Base-by-base conservation (phyloP, 306 rosid species). In the Quillaja saponaria region DNA sequence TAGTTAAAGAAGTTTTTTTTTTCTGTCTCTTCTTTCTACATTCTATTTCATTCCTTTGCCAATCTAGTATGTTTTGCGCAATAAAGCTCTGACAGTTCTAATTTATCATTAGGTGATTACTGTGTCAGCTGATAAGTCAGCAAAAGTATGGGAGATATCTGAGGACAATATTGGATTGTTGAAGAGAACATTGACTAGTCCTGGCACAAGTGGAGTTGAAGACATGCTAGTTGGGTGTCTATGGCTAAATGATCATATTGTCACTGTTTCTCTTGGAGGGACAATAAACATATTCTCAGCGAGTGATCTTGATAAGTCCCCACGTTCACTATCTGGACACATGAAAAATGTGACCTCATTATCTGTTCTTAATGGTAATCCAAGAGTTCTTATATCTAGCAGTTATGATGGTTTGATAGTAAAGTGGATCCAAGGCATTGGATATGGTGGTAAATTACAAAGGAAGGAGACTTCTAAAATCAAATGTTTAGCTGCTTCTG, bases 141-240 rank as follows among this genome's bases (percentile, higher is more conserved):
- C 99, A 35, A 92, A 89, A 67, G 69, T 89, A 40, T 92, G 99
- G 99, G 89, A 81, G 74, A 81, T 89, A 63, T 77, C 78, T 20
- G 95, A 86, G 51, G 96, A 84, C 67, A 85, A 84, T 72, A 83
- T 44, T 45, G 95, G 99, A 72, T 84, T 63, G 69, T 76, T 92
- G 76, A 82, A 76, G 73, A 83, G 74, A 81, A 84, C 99, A 18
- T 81, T 92, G 84, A 68, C 76, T 25, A 63, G 73, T 78, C 85
- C 87, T 50, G 81, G 89, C 65, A 79, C 89, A 0, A 95, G 99
- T 53, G 96, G 96, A 74, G 76, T 92, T 59, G 99, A 92, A 64
- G 99, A 89, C 77, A 89, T 92, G 96, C 78, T 86, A 37, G 96
- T 92, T 66, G 99, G 96, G 51, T 78, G 91, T 73, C 77, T 89